Conservation (phyloP, 495 filamentous ascomycete genomes). For the Xylaria flabelliformis region DNA sequence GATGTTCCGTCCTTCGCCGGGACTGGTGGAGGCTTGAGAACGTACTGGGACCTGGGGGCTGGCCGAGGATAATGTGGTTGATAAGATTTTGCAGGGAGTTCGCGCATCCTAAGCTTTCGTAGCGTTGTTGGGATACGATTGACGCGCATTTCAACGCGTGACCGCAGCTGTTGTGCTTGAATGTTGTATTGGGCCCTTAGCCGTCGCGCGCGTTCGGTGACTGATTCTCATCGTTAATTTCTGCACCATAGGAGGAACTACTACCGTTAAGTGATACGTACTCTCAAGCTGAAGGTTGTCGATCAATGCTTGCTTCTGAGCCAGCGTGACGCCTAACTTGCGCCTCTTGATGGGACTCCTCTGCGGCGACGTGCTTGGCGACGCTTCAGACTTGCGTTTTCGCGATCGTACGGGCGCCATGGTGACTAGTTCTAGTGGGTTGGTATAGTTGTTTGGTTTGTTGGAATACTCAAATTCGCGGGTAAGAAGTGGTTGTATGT, state of each 20-base stretch:
- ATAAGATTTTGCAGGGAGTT: slow-evolving; percentile 64
- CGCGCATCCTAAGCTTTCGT: slow-evolving; percentile 82
- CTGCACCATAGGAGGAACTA: slow-evolving; percentile 1
- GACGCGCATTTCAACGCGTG: slow-evolving; percentile 91
- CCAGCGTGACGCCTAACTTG: slow-evolving; percentile 68
- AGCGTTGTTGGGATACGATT: slow-evolving; percentile 87
- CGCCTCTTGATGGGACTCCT: slow-evolving; percentile 67
- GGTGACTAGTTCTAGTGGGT: slow-evolving; percentile 22
- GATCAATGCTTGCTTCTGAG: slow-evolving; percentile 86
- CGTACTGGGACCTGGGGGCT: slow-evolving; percentile 35
- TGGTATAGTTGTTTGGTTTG: slow-evolving; percentile 18
- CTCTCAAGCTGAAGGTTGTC: slow-evolving; percentile 94
- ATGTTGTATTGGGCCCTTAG: slow-evolving; percentile 89
- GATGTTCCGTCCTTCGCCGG: slow-evolving; percentile 38
- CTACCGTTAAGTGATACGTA: slow-evolving; percentile 52
- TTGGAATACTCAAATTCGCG: background rate
- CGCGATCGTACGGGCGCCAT: slow-evolving; percentile 63
- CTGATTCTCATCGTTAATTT: slow-evolving; percentile 54
- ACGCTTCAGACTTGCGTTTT: slow-evolving; percentile 67
- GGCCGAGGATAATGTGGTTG: slow-evolving; percentile 31
- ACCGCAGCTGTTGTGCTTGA: slow-evolving; percentile 80
- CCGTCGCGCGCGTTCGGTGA: slow-evolving; percentile 90
- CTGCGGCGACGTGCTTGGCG: slow-evolving; percentile 46
- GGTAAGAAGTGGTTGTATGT: background rate
- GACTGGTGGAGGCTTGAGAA: slow-evolving; percentile 37